A percentile compares a stretch with the other conserved stretches of the same genome.
Conservation (phyloP, 805 yeast genomes). For the Torulaspora delbrueckii region DNA sequence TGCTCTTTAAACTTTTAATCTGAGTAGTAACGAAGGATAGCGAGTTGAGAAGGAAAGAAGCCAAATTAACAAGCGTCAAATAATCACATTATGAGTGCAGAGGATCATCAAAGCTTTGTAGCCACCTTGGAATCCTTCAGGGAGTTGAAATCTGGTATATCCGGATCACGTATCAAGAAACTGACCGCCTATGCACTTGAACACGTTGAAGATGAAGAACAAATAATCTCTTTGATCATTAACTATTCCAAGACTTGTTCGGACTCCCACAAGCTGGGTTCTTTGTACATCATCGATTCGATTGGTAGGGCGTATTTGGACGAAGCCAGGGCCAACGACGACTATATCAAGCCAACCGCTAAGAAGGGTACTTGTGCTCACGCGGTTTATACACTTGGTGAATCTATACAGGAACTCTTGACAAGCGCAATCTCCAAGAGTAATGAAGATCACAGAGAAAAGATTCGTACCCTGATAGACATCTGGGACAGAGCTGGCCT, state of each 20-base stretch:
- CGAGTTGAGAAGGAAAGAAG: constrained; percentile 1
- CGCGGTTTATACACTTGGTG: constrained; percentile 62
- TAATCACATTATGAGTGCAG: constrained; percentile 6
- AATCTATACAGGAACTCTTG: constrained; percentile 57
- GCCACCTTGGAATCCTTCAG: constrained; percentile 41
- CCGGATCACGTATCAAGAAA: constrained; percentile 90
- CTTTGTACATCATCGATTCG: constrained; percentile 87
- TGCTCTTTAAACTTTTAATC: constrained; percentile 6
- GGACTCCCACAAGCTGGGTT: constrained; percentile 80
- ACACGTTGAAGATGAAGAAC: constrained; percentile 45
- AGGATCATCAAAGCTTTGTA: constrained; percentile 36
- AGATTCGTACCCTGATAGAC: constrained; percentile 77
- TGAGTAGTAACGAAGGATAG: constrained; percentile 7
- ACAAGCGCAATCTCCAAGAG: constrained; percentile 57
- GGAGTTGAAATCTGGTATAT: constrained; percentile 77
- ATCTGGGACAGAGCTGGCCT: constrained; percentile 89
- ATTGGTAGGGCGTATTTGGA: constrained; percentile 81
- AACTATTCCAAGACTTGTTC: constrained; percentile 64
- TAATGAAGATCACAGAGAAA: constrained; percentile 57
- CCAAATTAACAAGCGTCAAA: neutral
- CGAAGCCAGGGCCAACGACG: constrained; percentile 55
- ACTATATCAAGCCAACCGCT: constrained; percentile 45
- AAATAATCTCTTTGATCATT: constrained; percentile 26
- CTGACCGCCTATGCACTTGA: constrained; percentile 72
- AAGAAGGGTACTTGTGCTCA: constrained; percentile 70